Evolutionary conservation across 192 early-diverging fungal genomes (phyloP).

Genomic region (Linnemannia zychae): DNA sequence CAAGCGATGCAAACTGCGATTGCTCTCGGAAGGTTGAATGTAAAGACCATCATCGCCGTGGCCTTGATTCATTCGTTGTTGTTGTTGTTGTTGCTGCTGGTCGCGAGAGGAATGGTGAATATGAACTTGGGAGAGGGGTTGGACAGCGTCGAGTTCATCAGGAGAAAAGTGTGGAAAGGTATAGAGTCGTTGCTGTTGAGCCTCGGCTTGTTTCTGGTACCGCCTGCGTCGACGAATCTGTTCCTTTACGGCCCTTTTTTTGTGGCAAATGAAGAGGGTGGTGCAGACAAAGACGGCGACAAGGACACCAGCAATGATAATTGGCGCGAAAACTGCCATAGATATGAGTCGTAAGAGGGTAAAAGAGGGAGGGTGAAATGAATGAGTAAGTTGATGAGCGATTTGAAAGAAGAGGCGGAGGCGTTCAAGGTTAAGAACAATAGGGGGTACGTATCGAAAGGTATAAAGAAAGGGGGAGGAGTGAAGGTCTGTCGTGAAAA

Average conservation of each 20-base stretch:
- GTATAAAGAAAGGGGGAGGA: neutral
- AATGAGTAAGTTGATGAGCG: neutral
- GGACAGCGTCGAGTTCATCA: neutral
- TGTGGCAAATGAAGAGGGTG: neutral
- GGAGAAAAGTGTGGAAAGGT: neutral
- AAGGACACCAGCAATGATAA: neutral
- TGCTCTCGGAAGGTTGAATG: neutral
- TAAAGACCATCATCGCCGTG: neutral
- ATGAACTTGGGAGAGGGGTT: neutral
- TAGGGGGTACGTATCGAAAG: neutral
- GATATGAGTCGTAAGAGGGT: neutral
- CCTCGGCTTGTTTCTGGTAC: neutral
- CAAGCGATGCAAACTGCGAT: neutral
- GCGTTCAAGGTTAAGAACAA: neutral
- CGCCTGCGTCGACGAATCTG: neutral
- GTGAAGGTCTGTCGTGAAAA: neutral
- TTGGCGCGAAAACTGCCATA: neutral
- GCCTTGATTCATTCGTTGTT: too few relatives aligned
- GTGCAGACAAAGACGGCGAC: neutral
- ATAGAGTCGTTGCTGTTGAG: neutral
- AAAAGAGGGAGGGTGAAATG: neutral
- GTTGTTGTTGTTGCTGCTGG: constrained; percentile 5
- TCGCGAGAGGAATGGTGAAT: neutral
- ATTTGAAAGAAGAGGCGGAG: neutral
- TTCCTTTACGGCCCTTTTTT: neutral